These are phyloP conservation scores for Corynespora cassiicola DNA, from an alignment of 2,329 filamentous ascomycete species.

Conservation along the genomic window DNA sequence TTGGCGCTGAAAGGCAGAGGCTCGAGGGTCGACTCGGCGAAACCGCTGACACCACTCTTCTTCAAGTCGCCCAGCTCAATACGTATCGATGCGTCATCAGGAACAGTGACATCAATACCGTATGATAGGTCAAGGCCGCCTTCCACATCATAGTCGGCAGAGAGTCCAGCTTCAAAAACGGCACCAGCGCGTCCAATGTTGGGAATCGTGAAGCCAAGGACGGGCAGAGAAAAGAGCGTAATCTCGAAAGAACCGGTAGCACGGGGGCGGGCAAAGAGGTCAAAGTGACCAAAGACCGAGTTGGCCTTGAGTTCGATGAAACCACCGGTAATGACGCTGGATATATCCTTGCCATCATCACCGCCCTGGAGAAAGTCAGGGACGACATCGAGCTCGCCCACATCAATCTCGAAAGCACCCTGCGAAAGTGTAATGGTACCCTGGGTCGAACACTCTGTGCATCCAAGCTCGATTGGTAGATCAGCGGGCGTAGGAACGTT, in stretches of 20 bases:
- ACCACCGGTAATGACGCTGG: slow-evolving; percentile 38
- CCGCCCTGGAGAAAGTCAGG: slow-evolving; percentile 30
- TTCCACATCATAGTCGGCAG: slow-evolving; percentile 31
- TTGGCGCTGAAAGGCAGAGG: slow-evolving; percentile 42
- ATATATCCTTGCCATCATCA: slow-evolving; percentile 29
- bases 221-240: slow-evolving; percentile 28
- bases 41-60: slow-evolving; percentile 32
- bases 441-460: slow-evolving; percentile 42
- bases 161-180: slow-evolving; percentile 36
- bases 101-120: slow-evolving; percentile 45
- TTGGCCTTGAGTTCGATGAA: slow-evolving; percentile 40
- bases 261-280: slow-evolving; percentile 38
- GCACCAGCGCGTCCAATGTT: slow-evolving; percentile 44
- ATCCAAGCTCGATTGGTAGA: slow-evolving; percentile 38
- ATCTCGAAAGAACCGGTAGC: slow-evolving; percentile 28
- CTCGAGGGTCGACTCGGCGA: slow-evolving; percentile 32
- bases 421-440: slow-evolving; percentile 39
- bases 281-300: slow-evolving; percentile 40
- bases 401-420: slow-evolving; percentile 35
- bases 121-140: slow-evolving; percentile 41
- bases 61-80: slow-evolving; percentile 34
- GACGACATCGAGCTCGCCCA: slow-evolving; percentile 28
- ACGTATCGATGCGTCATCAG: slow-evolving; percentile 34
- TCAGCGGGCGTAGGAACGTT: slow-evolving; percentile 21
- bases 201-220: slow-evolving; percentile 42